Evolutionary conservation across 176 grass and related monocot genomes (phyloP), one percentile per base, ranked within the genome.

Genomic region (Hyparrhenia diplandra): DNA sequence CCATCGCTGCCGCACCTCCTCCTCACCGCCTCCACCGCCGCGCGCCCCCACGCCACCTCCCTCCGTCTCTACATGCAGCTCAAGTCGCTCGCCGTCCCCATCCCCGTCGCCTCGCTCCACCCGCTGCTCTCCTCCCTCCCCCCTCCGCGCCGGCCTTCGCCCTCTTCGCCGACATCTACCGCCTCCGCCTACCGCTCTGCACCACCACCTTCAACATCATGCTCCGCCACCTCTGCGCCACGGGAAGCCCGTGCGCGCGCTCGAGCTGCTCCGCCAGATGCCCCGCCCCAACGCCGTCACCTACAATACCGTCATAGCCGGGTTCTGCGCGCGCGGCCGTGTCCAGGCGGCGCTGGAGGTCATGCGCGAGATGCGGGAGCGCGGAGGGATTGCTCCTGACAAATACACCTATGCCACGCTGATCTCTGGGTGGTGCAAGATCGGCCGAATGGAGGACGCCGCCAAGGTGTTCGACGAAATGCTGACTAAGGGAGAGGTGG

Each of bases 151-250:
- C 80, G 30, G 85, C 87, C 35, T 89, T 82, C 75, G 82, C 46
- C 25, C 82, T 89, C 68, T 89, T 75, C 66, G 87, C 82, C 9
- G 87, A 89, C 62, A 85, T 89, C 59, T 85, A 76, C 67, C 76
- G 69, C 9, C 82, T 79, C 76, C 71, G 82, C 62, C 62, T 89
- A 30, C 57, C 71, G 6, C 83, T 78, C 8, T 84, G 35, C 27
- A 79, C 83, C 58, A 79, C 83, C 13, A 89, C 87, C 12, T 89
- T 85, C 66, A 89, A 89, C 66, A 89, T 89, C 49, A 87, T 94
- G 85, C 83, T 94, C 47, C 83, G 84, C 17, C 85, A 87, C 85
- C 86, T 94, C 41, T 94, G 88, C 67, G 86, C 73, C 61, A 83
- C 87, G 18, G 85, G 2, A 90, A 90, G 72, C 71, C 77, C 35